Percentiles rank a stretch among this genome's conserved stretches.
Conservation (phyloP, 768 basidiomycete genomes). For the Boletus barrowsii region DNA sequence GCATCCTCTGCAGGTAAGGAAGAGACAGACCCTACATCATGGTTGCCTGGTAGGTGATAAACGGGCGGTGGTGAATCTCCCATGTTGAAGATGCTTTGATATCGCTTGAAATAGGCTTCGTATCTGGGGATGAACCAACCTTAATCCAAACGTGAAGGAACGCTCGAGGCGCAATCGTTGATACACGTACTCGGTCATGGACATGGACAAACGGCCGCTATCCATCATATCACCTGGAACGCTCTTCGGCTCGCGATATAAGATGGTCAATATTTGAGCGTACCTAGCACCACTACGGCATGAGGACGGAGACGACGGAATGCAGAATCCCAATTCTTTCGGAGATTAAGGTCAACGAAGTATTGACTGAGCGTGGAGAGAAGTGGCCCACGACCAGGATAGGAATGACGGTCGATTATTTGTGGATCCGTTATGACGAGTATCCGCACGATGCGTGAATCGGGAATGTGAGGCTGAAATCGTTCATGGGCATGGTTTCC, state of each 20-base stretch:
- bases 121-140: conserved; percentile 52
- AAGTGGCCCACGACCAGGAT: conserved; percentile 55
- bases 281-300: conserved; percentile 74
- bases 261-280: background rate
- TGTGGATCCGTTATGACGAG: conserved; percentile 90
- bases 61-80: conserved; percentile 44
- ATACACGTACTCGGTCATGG: conserved; percentile 61
- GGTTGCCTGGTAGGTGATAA: conserved; percentile 86
- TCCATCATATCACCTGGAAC: conserved; percentile 77
- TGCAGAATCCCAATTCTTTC: conserved; percentile 79
- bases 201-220: conserved; percentile 64
- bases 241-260: background rate
- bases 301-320: conserved; percentile 56
- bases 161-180: background rate
- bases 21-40: conserved; percentile 70
- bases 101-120: conserved; percentile 62
- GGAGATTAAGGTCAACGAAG: conserved; percentile 77
- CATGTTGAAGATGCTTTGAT: conserved; percentile 64
- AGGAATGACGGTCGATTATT: conserved; percentile 73
- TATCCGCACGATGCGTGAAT: conserved; percentile 30
- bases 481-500: background rate
- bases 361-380: conserved; percentile 59
- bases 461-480: conserved; percentile 16
- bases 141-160: conserved; percentile 4
- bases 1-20: background rate